Percentiles rank a stretch among this genome's conserved stretches.
Conservation (phyloP, 192 early-diverging fungal genomes). For the Lobosporangium transversale region DNA sequence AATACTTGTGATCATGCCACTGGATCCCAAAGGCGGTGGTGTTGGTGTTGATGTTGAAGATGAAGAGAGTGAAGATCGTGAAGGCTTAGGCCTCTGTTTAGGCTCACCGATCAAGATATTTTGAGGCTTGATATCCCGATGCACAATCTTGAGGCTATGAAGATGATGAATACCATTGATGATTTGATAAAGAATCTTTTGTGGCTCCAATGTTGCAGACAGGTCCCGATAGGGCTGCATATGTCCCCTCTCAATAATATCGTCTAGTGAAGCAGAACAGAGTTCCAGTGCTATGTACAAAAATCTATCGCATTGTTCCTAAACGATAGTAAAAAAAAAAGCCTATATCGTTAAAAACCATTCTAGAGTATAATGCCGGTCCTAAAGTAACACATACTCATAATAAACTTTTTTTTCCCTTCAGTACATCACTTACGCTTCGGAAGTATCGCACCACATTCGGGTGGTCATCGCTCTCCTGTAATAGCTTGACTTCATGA, state of each 20-base stretch:
- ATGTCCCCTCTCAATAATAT: conserved; percentile 75
- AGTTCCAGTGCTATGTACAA: conserved; percentile 98
- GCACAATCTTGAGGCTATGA: conserved; percentile 95
- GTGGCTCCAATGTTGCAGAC: conserved; percentile 66
- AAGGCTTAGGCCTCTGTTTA: conserved; percentile 57
- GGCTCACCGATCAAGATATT: conserved; percentile 88
- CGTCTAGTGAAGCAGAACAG: conserved; percentile 89
- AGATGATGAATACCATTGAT: conserved; percentile 87
- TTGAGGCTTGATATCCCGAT: conserved; percentile 97
- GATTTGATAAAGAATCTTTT: conserved; percentile 84
- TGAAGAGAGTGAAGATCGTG: conserved; percentile 8
- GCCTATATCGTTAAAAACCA: not conserved
- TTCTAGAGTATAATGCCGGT: not conserved
- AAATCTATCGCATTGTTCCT: conserved; percentile 89
- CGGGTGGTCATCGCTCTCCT: conserved; percentile 94
- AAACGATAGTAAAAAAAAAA: conserved; percentile 3
- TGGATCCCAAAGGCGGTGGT: conserved; percentile 29
- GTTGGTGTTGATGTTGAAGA: conserved; percentile 4
- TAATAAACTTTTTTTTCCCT: too few species aligned
- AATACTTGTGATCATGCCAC: conserved; percentile 41
- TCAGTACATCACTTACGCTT: conserved; percentile 62
- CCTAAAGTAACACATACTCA: too few species aligned
- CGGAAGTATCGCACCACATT: conserved; percentile 97
- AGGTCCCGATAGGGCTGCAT: conserved; percentile 56
- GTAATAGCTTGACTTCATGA: conserved; percentile 92